Base-by-base conservation (phyloP, 306 rosid species). In the Lathyrus oleraceus region DNA sequence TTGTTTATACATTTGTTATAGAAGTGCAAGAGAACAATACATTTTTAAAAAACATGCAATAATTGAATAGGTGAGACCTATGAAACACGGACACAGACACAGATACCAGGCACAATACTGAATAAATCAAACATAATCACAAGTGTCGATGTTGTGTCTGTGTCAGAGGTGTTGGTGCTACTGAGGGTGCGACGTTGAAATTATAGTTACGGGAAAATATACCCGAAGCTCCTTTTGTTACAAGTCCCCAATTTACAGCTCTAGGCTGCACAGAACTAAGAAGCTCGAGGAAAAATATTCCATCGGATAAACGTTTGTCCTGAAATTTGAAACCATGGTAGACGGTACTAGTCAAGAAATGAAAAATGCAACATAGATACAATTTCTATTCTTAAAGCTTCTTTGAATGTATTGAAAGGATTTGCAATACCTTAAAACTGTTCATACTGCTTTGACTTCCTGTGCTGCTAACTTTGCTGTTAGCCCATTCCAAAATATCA, bases 401-500 rank as follows among this genome's bases (percentile, higher is more conserved):
- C 11, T 39, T 39, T 40, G 25, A 40, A 62, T 35, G 10, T 62
- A 17, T 62, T 40, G 52, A 40, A 63, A 39, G 35, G 36, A 70
- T 45, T 39, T 66, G 25, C 23, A 68, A 52, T 85, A 91, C 99
- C 97, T 86, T 88, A 52, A 91, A 94, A 80, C 96, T 94, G 30
- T 78, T 68, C 88, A 94, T 88, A 67, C 81, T 88, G 69, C 86
- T 81, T 70, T 84, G 95, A 67, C 96, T 88, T 76, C 96, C 86
- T 0, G 95, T 76, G 83, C 64, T 71, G 76, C 86, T 81, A 68
- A 94, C 99, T 89, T 83, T 94, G 81, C 73, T 59, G 58, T 91
- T 94, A 15, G 99, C 99, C 99, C 99, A 94, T 79, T 87, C 83
- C 30, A 94, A 76, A 79, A 94, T 94, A 80, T 91, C 95, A 80